These are phyloP conservation scores for Flammula alnicola DNA, from an alignment of 1,284 basidiomycete species.

Conservation along the genomic window DNA sequence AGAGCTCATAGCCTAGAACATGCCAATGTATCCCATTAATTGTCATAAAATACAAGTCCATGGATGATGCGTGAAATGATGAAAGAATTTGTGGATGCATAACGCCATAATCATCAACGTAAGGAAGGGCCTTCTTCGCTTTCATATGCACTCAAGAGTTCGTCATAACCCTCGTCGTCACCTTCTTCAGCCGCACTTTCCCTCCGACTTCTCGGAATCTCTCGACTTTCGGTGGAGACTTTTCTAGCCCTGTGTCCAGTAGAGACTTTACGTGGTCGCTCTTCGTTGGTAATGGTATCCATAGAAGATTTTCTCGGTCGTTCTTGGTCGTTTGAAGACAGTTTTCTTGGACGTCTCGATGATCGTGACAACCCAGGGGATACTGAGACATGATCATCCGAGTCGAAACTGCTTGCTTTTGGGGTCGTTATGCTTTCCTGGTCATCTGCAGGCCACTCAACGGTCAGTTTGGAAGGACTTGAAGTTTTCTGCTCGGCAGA, in stretches of 20 bases:
- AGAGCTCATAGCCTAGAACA: conserved; percentile 5
- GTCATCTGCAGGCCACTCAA: conserved; percentile 58
- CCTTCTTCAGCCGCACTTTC: conserved; percentile 74
- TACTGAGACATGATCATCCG: conserved; percentile 31
- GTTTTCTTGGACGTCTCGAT: conserved; percentile 36
- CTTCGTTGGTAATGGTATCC: conserved; percentile 38
- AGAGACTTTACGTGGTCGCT: conserved; percentile 43
- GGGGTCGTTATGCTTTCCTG: conserved; percentile 59
- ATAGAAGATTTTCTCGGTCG: conserved; percentile 48
- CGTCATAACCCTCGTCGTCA: conserved; percentile 79
- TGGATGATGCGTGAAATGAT: conserved; percentile 1
- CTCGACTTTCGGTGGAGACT: conserved; percentile 47
- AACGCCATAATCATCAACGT: conserved; percentile 6
- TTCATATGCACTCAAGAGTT: conserved; percentile 77
- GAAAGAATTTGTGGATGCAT: neutral
- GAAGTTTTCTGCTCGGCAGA: conserved; percentile 39
- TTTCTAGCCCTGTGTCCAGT: conserved; percentile 47
- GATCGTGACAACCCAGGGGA: conserved; percentile 39
- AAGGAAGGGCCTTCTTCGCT: conserved; percentile 56
- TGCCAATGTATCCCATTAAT: conserved; percentile 2
- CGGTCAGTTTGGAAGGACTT: conserved; percentile 48
- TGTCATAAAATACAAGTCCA: conserved; percentile 5
- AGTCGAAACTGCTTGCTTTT: conserved; percentile 53
- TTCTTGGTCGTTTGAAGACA: conserved; percentile 38
- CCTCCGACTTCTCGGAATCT: conserved; percentile 37